Percentiles rank a stretch among this genome's conserved stretches.
Evolutionary conservation across 2,329 filamentous ascomycete genomes (phyloP).

Genomic region (Fusarium compactum): DNA sequence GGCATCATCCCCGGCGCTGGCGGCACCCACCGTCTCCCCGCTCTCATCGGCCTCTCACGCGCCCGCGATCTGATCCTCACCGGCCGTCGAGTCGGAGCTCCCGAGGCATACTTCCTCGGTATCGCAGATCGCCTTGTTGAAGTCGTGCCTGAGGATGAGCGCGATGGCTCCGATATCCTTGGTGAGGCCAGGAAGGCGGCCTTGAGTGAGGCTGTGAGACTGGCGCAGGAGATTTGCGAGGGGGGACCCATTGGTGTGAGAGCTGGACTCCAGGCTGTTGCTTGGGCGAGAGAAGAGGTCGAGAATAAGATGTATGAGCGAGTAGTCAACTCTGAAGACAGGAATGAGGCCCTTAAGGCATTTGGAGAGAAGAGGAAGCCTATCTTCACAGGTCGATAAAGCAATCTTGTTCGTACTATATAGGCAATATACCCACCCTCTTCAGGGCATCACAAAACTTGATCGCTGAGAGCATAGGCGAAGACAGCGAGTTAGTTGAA

Average conservation of each 20-base stretch:
- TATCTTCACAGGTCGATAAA: constrained; percentile 66
- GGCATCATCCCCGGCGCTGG: constrained; percentile 96
- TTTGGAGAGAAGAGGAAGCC: constrained; percentile 77
- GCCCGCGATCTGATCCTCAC: constrained; percentile 94
- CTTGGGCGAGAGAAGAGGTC: constrained; percentile 76
- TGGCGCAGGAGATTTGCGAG: constrained; percentile 89
- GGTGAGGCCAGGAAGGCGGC: constrained; percentile 73
- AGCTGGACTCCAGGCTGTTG: constrained; percentile 83
- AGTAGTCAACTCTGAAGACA: constrained; percentile 86
- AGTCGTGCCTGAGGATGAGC: constrained; percentile 69
- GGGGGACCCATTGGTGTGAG: constrained; percentile 87
- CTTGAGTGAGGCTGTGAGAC: constrained; percentile 78
- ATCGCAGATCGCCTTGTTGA: constrained; percentile 92
- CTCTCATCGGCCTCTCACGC: constrained; percentile 80
- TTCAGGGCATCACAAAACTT: not conserved
- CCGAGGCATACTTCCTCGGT: constrained; percentile 92
- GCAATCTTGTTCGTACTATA: not conserved
- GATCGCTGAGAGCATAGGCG: not conserved
- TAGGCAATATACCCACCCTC: not conserved
- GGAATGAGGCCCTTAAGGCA: constrained; percentile 86
- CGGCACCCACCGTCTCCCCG: constrained; percentile 88
- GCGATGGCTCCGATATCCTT: constrained; percentile 59
- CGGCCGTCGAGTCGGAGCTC: constrained; percentile 82
- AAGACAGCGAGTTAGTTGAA: not conserved
- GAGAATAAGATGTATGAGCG: constrained; percentile 89